Evolutionary conservation across 2,329 filamentous ascomycete species (phyloP).

Genomic region (Epichloe scottii): DNA sequence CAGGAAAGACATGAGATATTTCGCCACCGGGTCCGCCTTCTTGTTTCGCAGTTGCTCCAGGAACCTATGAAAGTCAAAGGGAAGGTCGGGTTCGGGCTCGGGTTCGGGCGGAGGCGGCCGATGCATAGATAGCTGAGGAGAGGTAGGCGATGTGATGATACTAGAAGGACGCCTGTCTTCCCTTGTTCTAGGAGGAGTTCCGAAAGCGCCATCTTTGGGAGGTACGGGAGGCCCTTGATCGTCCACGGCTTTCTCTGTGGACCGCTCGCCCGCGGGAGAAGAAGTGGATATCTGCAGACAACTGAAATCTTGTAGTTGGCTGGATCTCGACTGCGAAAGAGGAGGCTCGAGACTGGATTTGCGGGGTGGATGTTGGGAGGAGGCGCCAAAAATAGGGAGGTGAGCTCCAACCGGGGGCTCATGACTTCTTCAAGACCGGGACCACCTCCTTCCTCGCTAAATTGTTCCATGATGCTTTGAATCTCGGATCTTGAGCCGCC

Average conservation of each 20-base stretch:
- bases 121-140: constrained; percentile 38
- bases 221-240: constrained; percentile 45
- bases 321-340: constrained; percentile 36
- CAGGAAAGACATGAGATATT: constrained; percentile 88
- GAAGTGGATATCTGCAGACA: constrained; percentile 27
- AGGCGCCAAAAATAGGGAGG: constrained; percentile 60
- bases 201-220: constrained; percentile 43
- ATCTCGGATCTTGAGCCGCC: constrained; percentile 72
- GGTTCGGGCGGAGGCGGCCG: constrained; percentile 60
- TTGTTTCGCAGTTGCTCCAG: constrained; percentile 90
- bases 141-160: constrained; percentile 26
- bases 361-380: constrained; percentile 62
- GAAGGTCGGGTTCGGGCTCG: constrained; percentile 69
- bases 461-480: constrained; percentile 95
- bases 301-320: constrained; percentile 36
- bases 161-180: constrained; percentile 23
- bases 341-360: constrained; percentile 76
- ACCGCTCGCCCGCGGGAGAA: constrained; percentile 25
- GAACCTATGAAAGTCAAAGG: constrained; percentile 96
- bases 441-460: constrained; percentile 61
- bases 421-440: constrained; percentile 74
- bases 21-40: constrained; percentile 93
- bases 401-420: constrained; percentile 74
- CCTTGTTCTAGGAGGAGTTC: constrained; percentile 22
- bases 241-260: constrained; percentile 25